A percentile compares a stretch with the other conserved stretches of the same genome.
Conservation (phyloP, 2,329 filamentous ascomycete genomes). For the Botrytis deweyae region DNA sequence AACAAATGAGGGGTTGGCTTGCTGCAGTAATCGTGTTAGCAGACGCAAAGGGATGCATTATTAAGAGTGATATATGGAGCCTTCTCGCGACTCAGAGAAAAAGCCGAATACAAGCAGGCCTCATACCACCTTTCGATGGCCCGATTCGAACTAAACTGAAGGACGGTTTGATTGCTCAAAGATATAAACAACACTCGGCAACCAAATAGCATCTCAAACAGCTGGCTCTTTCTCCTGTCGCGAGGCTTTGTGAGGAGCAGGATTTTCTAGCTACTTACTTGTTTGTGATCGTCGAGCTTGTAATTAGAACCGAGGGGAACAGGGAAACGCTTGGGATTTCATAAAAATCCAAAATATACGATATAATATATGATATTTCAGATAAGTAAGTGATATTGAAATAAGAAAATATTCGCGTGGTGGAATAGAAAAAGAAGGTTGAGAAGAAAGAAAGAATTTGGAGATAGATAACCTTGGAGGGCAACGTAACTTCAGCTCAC, state of each 20-base stretch:
- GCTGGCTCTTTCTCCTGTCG: neutral
- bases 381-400: neutral
- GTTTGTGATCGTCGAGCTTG: neutral
- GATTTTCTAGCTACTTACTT: neutral
- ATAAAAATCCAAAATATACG: neutral
- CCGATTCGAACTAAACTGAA: neutral
- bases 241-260: neutral
- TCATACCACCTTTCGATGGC: neutral
- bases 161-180: neutral
- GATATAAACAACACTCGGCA: neutral
- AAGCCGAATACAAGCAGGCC: neutral
- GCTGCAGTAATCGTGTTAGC: conserved; percentile 1
- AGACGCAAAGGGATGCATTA: neutral
- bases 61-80: neutral
- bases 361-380: neutral
- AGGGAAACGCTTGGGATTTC: neutral
- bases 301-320: neutral
- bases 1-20: neutral
- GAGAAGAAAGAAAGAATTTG: neutral
- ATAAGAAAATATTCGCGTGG: neutral
- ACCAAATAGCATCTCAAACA: neutral
- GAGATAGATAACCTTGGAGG: neutral
- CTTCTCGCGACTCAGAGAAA: neutral
- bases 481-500: neutral
- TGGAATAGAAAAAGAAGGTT: neutral